These are phyloP conservation scores for Wallacemonas rigidus DNA, from an alignment of 208 protist genomes.

Conservation along the genomic window DNA sequence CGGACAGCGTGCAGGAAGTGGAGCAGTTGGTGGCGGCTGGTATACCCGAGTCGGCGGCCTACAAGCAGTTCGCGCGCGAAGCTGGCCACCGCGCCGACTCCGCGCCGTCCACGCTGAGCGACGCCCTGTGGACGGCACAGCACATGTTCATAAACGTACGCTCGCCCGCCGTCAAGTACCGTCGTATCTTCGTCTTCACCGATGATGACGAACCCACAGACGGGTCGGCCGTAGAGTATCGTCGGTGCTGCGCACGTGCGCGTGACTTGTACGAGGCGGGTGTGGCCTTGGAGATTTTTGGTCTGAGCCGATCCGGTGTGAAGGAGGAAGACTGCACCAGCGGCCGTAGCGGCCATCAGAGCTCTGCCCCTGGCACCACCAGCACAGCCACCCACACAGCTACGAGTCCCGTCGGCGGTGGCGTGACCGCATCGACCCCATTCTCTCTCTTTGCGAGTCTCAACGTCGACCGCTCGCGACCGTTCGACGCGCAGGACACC, in stretches of 20 bases:
- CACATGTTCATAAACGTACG: conserved; percentile 58
- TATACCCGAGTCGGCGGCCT: conserved; percentile 22
- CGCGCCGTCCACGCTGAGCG: conserved; percentile 32
- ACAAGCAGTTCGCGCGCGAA: conserved; percentile 33
- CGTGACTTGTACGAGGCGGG: conserved; percentile 51
- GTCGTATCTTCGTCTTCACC: conserved; percentile 87
- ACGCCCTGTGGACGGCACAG: conserved; percentile 71
- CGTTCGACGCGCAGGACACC: background rate
- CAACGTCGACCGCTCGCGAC: background rate
- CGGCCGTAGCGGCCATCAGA: background rate
- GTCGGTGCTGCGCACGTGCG: conserved; percentile 42
- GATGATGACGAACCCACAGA: conserved; percentile 71
- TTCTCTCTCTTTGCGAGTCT: conserved; percentile 1
- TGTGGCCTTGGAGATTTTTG: conserved; percentile 75
- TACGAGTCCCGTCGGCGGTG: too few relatives aligned
- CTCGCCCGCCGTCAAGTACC: conserved; percentile 30
- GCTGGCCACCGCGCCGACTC: conserved; percentile 7
- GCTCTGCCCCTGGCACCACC: too few relatives aligned
- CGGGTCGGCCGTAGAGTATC: conserved; percentile 30
- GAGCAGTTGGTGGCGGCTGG: conserved; percentile 59
- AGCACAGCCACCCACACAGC: too few relatives aligned
- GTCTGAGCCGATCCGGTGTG: conserved; percentile 25
- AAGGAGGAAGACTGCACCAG: background rate
- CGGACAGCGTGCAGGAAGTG: conserved; percentile 49
- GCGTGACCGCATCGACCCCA: too few relatives aligned